These are phyloP conservation scores for Rhodotorula graminis DNA, from an alignment of 768 basidiomycete species.

Conservation along the genomic window DNA sequence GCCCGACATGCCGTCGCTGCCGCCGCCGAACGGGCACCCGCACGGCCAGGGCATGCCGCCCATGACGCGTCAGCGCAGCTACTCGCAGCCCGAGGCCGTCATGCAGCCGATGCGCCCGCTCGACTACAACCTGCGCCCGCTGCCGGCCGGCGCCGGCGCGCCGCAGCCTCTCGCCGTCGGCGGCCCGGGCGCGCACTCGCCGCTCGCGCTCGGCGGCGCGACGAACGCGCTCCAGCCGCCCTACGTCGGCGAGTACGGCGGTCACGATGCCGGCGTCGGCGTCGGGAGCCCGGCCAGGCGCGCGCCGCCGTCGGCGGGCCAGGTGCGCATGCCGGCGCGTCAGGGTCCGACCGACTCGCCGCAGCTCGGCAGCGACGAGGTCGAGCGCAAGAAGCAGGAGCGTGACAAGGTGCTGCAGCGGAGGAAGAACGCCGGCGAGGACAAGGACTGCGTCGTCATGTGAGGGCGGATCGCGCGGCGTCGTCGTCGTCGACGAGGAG, in stretches of 20 bases:
- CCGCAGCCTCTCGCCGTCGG: neutral
- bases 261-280: neutral
- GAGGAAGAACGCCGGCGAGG: conserved; percentile 52
- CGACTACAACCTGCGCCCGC: conserved; percentile 16
- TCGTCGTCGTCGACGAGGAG: too few species aligned
- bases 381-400: conserved; percentile 11
- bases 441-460: conserved; percentile 85
- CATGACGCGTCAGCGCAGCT: conserved; percentile 25
- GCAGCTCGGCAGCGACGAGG: neutral
- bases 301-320: conserved; percentile 42
- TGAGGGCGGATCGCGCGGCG: conserved; percentile 45
- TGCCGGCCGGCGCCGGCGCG: neutral
- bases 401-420: conserved; percentile 28
- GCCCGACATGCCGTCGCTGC: neutral
- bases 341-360: conserved; percentile 15
- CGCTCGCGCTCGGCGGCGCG: conserved; percentile 35
- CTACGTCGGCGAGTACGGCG: neutral
- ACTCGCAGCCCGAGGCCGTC: conserved; percentile 26
- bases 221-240: neutral
- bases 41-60: conserved; percentile 2
- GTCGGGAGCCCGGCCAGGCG: neutral
- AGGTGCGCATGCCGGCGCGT: conserved; percentile 49
- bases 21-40: neutral
- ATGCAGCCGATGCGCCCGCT: conserved; percentile 1
- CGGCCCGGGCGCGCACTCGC: conserved; percentile 11